phyloP scores from a whole-genome alignment of 75 land plant species.

The Ceratopteris richardii region DNA sequence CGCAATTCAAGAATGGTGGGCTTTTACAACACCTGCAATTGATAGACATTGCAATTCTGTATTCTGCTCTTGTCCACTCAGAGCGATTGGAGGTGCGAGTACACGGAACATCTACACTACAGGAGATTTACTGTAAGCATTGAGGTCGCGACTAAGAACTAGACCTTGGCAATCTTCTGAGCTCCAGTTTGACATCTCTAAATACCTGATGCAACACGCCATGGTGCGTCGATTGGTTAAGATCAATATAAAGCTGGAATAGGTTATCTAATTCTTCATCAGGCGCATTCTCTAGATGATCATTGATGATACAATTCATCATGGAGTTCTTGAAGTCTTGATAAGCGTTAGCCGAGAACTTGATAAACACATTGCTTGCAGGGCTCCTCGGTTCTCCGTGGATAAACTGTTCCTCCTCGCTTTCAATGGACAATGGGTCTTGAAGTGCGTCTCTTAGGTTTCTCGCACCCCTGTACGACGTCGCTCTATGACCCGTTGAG shows the following conservation, averaged over 20 bases:
- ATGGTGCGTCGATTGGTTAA: not conserved
- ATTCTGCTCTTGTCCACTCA: too few relatives aligned
- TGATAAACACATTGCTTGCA: not conserved
- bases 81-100: too few relatives aligned
- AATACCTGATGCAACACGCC: not conserved
- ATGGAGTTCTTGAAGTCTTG: not conserved
- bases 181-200: not conserved
- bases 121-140: too few relatives aligned
- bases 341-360: constrained; percentile 1
- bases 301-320: not conserved
- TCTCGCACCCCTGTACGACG: not conserved
- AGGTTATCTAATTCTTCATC: not conserved
- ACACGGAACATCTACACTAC: too few relatives aligned
- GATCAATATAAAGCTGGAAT: not conserved
- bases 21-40: too few relatives aligned
- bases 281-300: not conserved
- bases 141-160: too few relatives aligned
- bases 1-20: too few relatives aligned
- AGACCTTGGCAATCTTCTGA: not conserved
- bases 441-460: not conserved
- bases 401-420: not conserved
- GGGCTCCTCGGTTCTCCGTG: not conserved
- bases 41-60: too few relatives aligned
- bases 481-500: not conserved
- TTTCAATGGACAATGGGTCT: not conserved